These are phyloP conservation scores for Scorias spongiosa DNA, from an alignment of 2,329 filamentous ascomycete species.

Conservation along the genomic window DNA sequence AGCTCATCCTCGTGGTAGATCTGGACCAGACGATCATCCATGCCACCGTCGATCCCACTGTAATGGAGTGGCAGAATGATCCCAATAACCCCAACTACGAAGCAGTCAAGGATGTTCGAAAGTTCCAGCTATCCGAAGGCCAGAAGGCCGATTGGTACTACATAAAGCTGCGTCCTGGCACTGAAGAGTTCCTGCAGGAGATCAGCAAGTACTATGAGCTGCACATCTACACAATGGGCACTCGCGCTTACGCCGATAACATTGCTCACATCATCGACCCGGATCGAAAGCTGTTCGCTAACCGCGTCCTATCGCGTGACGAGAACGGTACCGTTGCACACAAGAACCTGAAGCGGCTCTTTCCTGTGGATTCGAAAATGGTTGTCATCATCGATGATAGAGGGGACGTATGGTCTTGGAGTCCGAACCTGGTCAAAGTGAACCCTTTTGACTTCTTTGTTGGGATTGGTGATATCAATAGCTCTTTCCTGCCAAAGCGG, in stretches of 20 bases:
- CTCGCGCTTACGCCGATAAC: constrained; percentile 81
- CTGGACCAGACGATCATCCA: constrained; percentile 98
- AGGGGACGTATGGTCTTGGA: constrained; percentile 91
- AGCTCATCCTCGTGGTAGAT: constrained; percentile 89
- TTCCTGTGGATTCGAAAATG: constrained; percentile 97
- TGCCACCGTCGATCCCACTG: constrained; percentile 88
- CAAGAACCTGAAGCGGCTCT: constrained; percentile 80
- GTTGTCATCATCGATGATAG: constrained; percentile 97
- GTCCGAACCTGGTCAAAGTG: constrained; percentile 85
- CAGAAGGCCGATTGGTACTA: constrained; percentile 80
- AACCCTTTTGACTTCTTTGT: constrained; percentile 95
- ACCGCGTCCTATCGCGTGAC: constrained; percentile 88
- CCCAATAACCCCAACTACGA: constrained; percentile 78
- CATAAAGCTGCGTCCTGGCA: constrained; percentile 86
- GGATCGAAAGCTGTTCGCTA: constrained; percentile 74
- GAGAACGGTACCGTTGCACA: constrained; percentile 87
- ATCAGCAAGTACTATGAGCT: constrained; percentile 77
- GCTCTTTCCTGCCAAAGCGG: constrained; percentile 81
- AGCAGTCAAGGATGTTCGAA: constrained; percentile 73
- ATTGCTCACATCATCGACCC: constrained; percentile 91
- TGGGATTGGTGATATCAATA: constrained; percentile 96
- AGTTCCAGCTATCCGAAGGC: constrained; percentile 82
- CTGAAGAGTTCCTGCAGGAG: constrained; percentile 63
- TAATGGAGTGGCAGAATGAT: constrained; percentile 90
- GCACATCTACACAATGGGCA: constrained; percentile 99